Conservation (phyloP, 169 alveolate species). For the Eimeria acervulina region DNA sequence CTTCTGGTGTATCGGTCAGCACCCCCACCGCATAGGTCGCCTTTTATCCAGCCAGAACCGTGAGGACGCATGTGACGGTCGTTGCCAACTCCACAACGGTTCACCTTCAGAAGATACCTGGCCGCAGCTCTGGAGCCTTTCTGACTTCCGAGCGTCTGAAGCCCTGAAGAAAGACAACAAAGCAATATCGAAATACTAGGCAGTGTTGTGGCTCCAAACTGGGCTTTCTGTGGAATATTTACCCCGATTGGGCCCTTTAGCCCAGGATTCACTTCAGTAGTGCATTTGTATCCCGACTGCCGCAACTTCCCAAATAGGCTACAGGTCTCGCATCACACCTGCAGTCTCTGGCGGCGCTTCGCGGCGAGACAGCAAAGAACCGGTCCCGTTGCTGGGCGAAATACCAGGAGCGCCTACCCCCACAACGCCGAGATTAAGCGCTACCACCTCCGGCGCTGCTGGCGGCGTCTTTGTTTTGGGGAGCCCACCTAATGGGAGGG, state of each 20-base stretch:
- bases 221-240: neutral
- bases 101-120: neutral
- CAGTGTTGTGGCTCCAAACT: neutral
- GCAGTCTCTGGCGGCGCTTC: conserved; percentile 12
- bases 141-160: neutral
- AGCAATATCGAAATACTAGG: neutral
- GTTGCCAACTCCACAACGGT: conserved; percentile 54
- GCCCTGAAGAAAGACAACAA: conserved; percentile 16
- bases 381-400: conserved; percentile 9
- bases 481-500: neutral
- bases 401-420: conserved; percentile 55
- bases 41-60: neutral
- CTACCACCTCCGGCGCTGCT: conserved; percentile 6
- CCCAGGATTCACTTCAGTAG: neutral
- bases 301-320: too few relatives aligned
- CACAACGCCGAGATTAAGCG: conserved; percentile 60
- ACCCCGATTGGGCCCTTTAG: neutral
- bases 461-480: neutral
- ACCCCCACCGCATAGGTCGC: neutral
- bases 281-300: neutral
- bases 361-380: conserved; percentile 51
- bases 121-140: conserved; percentile 15
- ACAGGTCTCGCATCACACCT: neutral
- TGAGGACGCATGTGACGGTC: conserved; percentile 19
- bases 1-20: conserved; percentile 49